These are phyloP conservation scores for Podila clonocystis DNA, from an alignment of 192 early-diverging fungal species.

Conservation along the genomic window DNA sequence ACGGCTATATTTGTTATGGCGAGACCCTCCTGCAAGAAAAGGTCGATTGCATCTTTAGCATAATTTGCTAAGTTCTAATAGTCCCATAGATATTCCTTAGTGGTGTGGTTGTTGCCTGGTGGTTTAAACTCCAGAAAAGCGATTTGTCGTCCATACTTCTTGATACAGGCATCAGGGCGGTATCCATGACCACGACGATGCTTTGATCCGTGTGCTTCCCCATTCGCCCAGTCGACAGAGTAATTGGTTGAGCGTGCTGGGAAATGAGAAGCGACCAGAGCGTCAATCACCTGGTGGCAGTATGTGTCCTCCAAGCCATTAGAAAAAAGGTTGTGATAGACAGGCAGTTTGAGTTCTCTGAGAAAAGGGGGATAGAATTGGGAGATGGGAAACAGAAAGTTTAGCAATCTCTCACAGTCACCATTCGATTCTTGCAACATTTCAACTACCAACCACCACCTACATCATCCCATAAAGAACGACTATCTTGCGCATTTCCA, in stretches of 20 bases:
- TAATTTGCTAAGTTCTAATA: conserved; percentile 22
- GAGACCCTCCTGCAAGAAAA: too few relatives aligned
- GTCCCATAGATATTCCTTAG: conserved; percentile 16
- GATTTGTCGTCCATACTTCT: conserved; percentile 5
- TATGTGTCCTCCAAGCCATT: conserved; percentile 25
- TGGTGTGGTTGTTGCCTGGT: conserved; percentile 14
- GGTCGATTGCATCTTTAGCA: conserved; percentile 16
- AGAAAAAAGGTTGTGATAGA: neutral
- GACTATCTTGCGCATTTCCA: too few relatives aligned
- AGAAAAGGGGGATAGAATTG: neutral
- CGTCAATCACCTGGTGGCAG: conserved; percentile 17
- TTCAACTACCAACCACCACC: too few relatives aligned
- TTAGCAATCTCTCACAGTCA: too few relatives aligned
- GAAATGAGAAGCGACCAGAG: conserved; percentile 3
- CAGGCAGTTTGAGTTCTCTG: conserved; percentile 9
- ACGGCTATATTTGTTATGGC: too few relatives aligned
- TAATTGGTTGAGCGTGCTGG: conserved; percentile 8
- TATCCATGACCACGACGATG: conserved; percentile 19
- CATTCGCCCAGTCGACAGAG: conserved; percentile 15
- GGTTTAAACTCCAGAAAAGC: conserved; percentile 16
- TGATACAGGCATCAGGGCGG: conserved; percentile 7
- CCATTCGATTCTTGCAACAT: too few relatives aligned
- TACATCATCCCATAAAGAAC: too few relatives aligned
- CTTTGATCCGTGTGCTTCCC: conserved; percentile 13
- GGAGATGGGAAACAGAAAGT: too few relatives aligned